Evolutionary conservation across 2,329 filamentous ascomycete genomes (phyloP).

Genomic region (Trichoderma oligosporum): DNA sequence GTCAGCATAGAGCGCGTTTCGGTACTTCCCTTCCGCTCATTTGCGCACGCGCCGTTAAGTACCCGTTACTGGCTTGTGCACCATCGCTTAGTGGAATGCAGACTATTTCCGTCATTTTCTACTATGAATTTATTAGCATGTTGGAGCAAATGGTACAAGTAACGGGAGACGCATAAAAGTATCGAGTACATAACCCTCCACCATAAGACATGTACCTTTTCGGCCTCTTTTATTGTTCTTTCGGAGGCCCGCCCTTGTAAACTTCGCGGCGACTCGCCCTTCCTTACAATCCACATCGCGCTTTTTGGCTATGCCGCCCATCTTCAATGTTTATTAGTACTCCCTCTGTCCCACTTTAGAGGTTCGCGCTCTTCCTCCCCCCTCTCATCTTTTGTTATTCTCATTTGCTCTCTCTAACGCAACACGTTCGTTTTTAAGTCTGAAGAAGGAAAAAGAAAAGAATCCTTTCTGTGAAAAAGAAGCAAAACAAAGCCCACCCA

Average conservation of each 20-base stretch:
- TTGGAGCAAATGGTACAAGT: too few species aligned
- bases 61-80: background rate
- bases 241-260: constrained; percentile 3
- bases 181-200: background rate
- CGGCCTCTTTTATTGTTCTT: too few species aligned
- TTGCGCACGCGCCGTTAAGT: background rate
- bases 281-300: constrained; percentile 8
- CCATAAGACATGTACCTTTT: background rate
- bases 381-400: constrained; percentile 7
- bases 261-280: background rate
- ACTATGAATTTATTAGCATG: too few species aligned
- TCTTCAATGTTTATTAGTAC: constrained; percentile 14
- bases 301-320: too few species aligned
- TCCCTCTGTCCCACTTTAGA: constrained; percentile 11
- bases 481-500: background rate
- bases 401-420: background rate
- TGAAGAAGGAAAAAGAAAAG: background rate
- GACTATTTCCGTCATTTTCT: too few species aligned
- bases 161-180: too few species aligned
- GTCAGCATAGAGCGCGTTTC: constrained; percentile 3
- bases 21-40: background rate
- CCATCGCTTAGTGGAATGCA: background rate
- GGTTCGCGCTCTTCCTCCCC: constrained; percentile 6
- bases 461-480: background rate
- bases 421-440: constrained; percentile 4